A percentile compares a stretch with the other conserved stretches of the same genome.
Evolutionary conservation across 495 filamentous ascomycete species (phyloP).

Genomic region (Xylaria intraflava): DNA sequence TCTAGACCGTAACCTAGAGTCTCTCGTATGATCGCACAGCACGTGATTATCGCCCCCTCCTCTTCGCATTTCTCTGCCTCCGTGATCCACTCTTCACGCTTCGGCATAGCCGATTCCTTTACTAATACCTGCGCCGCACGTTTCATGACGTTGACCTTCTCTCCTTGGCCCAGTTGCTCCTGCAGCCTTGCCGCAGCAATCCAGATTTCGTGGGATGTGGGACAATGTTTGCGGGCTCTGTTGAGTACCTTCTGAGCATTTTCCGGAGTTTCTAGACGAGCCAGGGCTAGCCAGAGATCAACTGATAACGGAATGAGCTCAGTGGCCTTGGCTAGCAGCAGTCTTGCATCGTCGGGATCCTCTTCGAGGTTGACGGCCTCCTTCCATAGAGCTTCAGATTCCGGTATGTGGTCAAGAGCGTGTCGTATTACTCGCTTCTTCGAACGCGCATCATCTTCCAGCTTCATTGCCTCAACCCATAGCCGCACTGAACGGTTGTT

Average conservation of each 20-base stretch:
- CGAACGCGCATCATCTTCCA: conserved; percentile 70
- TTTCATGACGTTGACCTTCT: conserved; percentile 86
- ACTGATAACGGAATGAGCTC: conserved; percentile 90
- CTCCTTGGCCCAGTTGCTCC: conserved; percentile 70
- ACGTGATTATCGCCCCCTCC: conserved; percentile 82
- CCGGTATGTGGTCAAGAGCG: conserved; percentile 81
- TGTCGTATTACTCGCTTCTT: conserved; percentile 88
- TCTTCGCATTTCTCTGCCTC: conserved; percentile 94
- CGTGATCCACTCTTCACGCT: conserved; percentile 92
- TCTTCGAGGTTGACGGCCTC: conserved; percentile 95
- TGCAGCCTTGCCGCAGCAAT: conserved; percentile 87
- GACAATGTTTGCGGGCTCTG: conserved; percentile 86
- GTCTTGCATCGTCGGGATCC: conserved; percentile 72
- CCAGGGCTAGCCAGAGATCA: conserved; percentile 90
- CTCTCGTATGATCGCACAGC: conserved; percentile 79
- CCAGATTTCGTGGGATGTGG: conserved; percentile 91
- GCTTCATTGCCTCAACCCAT: conserved; percentile 91
- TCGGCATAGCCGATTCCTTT: conserved; percentile 88
- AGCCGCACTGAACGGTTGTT: conserved; percentile 83
- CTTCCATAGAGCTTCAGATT: conserved; percentile 94
- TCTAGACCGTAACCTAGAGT: conserved; percentile 91
- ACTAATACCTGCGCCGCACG: conserved; percentile 85
- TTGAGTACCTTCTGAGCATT: conserved; percentile 94
- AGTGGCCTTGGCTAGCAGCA: conserved; percentile 85
- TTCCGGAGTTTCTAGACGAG: conserved; percentile 77